phyloP scores from a whole-genome alignment of 805 yeast species.

The Pichia rugopelliculosa region DNA sequence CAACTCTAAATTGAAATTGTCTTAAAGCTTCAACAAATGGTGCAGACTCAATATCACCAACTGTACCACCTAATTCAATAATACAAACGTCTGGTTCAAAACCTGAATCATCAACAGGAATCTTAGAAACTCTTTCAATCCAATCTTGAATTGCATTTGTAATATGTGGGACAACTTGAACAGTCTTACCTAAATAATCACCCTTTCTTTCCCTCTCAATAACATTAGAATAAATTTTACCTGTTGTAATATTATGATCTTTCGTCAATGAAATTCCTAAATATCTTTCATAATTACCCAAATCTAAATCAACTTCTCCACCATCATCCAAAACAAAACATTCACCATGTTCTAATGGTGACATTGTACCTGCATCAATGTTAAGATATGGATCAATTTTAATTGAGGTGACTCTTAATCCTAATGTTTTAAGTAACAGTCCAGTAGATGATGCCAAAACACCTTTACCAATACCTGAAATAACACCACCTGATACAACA shows the following conservation, averaged over 20 bases:
- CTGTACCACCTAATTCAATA: conserved; percentile 97
- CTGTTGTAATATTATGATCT: conserved; percentile 97
- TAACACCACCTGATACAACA: conserved; percentile 98
- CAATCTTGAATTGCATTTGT: conserved; percentile 98
- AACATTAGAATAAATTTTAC: conserved; percentile 91
- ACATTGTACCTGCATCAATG: conserved; percentile 99
- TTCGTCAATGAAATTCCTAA: conserved; percentile 85
- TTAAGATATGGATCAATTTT: conserved; percentile 99
- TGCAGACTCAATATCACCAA: conserved; percentile 97
- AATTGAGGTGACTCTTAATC: conserved; percentile 92
- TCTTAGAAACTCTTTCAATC: conserved; percentile 86
- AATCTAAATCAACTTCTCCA: conserved; percentile 96
- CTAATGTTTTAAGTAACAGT: conserved; percentile 83
- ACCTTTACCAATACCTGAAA: conserved; percentile 99
- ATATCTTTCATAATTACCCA: conserved; percentile 97
- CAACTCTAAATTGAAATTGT: conserved; percentile 97
- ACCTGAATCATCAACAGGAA: conserved; percentile 89
- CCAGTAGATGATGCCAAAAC: conserved; percentile 97
- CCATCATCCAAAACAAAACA: conserved; percentile 97
- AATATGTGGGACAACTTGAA: conserved; percentile 97
- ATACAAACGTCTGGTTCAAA: conserved; percentile 93
- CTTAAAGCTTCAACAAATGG: conserved; percentile 98
- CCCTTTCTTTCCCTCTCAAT: conserved; percentile 94
- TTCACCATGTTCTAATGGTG: conserved; percentile 98
- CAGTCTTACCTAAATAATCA: conserved; percentile 98